Conservation (phyloP, 805 yeast genomes). For the Lipomyces starkeyi region DNA sequence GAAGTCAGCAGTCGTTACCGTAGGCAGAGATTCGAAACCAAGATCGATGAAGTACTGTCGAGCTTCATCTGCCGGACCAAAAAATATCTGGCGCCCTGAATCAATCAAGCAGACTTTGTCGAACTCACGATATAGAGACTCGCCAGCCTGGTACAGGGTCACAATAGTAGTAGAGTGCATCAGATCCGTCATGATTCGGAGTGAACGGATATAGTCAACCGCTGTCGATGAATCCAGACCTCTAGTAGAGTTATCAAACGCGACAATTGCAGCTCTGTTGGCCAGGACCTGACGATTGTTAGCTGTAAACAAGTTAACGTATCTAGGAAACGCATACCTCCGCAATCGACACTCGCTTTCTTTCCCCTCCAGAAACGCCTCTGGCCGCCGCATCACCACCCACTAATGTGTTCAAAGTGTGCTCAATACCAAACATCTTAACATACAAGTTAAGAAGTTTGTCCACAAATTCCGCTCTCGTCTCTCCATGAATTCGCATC, state of each 20-base stretch:
- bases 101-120: conserved; percentile 67
- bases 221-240: conserved; percentile 77
- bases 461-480: conserved; percentile 60
- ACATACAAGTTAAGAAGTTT: conserved; percentile 60
- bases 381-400: conserved; percentile 66
- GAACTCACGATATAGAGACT: conserved; percentile 64
- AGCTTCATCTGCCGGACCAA: conserved; percentile 61
- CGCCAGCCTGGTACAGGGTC: conserved; percentile 72
- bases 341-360: conserved; percentile 73
- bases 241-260: conserved; percentile 75
- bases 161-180: conserved; percentile 63
- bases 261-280: conserved; percentile 57
- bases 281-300: conserved; percentile 19
- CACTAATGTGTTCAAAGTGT: conserved; percentile 66
- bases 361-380: conserved; percentile 76
- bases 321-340: conserved; percentile 51
- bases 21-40: conserved; percentile 61
- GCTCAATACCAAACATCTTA: conserved; percentile 57
- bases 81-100: conserved; percentile 65
- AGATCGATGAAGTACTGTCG: conserved; percentile 53
- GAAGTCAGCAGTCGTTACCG: conserved; percentile 67
- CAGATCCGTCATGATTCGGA: conserved; percentile 64
- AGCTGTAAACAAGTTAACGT: background rate
- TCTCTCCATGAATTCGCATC: conserved; percentile 57
- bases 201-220: conserved; percentile 64